Evolutionary conservation across 2,329 filamentous ascomycete species (phyloP), one percentile per base, ranked within the genome.

Genomic region (Cercospora janseana): DNA sequence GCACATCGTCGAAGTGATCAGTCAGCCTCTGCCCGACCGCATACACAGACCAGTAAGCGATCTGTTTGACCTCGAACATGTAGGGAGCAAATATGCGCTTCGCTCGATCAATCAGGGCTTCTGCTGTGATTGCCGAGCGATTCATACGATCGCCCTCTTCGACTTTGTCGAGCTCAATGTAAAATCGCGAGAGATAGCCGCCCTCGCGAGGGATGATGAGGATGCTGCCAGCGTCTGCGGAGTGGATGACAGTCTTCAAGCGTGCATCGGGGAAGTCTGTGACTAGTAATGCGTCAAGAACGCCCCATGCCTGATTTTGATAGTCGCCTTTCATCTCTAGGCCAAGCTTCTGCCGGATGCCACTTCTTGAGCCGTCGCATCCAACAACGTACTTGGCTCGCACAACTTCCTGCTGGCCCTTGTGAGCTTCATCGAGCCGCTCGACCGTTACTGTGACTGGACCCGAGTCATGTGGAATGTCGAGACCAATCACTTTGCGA

Each of bases 11-110:
- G 70, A 89, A 90, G 38, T 79, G 77, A 57, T 81, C 81, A 2
- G 86, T 86, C 16, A 89, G 78, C 13, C 67, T 56, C 40, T 70
- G 68, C 1, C 68, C 67, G 40, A 70, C 68, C 49, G 86, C 78
- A 58, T 85, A 86, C 0, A 79, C 81, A 0, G 79, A 82, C 79
- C 81, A 86, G 81, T 82, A 87, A 58, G 84, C 79, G 49, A 81
- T 81, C 52, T 85, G 78, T 27, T 78, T 69, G 57, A 86, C 86
- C 0, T 76, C 75, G 2, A 90, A 68, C 24, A 74, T 83, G 63
- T 88, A 90, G 0, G 86, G 87, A 0, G 71, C 69, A 18, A 90
- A 70, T 41, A 86, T 88, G 49, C 73, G 77, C 61, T 82, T 79
- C 0, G 85, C 86, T 0, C 79, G 75, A 37, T 76, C 70, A 38